Percentiles rank a stretch among this genome's conserved stretches.
These are phyloP conservation scores for Raphanus hybrid DNA, from an alignment of 441 rosid species.

Conservation along the genomic window DNA sequence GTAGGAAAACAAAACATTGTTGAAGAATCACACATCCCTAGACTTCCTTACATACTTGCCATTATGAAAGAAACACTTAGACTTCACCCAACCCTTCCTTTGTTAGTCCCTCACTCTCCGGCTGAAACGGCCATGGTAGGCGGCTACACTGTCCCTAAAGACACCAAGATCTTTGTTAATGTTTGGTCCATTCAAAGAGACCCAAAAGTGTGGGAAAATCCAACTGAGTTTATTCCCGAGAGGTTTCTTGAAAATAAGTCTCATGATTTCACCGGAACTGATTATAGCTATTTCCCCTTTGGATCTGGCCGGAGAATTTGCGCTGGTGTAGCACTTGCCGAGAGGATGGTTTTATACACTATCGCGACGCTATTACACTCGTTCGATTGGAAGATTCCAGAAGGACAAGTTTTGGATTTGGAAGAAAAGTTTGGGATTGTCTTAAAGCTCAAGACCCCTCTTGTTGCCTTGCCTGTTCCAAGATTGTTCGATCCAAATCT, in stretches of 20 bases:
- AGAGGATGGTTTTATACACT: conserved; percentile 57
- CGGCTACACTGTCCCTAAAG: conserved; percentile 48
- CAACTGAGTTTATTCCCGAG: conserved; percentile 49
- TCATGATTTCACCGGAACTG: conserved; percentile 50
- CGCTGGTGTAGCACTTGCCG: conserved; percentile 55
- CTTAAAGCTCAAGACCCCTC: conserved; percentile 63
- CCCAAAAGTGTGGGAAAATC: conserved; percentile 53
- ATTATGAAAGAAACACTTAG: conserved; percentile 57
- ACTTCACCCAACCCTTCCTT: conserved; percentile 53
- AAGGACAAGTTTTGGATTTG: conserved; percentile 41
- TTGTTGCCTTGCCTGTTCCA: conserved; percentile 54
- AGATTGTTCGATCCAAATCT: conserved; percentile 45
- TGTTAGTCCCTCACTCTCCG: conserved; percentile 55
- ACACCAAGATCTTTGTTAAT: conserved; percentile 49
- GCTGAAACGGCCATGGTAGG: conserved; percentile 38
- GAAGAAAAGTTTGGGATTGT: conserved; percentile 75
- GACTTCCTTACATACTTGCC: conserved; percentile 47
- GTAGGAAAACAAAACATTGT: conserved; percentile 50
- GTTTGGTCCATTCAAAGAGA: conserved; percentile 60
- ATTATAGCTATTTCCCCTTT: conserved; percentile 53
- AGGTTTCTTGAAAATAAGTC: conserved; percentile 44
- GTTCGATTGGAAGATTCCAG: conserved; percentile 52
- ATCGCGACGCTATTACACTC: conserved; percentile 56
- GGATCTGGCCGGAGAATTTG: conserved; percentile 63
- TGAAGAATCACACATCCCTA: conserved; percentile 55